A percentile compares a stretch with the other conserved stretches of the same genome.
phyloP scores from a whole-genome alignment of 352 stramenopile species.

The Pythium aquatile region DNA sequence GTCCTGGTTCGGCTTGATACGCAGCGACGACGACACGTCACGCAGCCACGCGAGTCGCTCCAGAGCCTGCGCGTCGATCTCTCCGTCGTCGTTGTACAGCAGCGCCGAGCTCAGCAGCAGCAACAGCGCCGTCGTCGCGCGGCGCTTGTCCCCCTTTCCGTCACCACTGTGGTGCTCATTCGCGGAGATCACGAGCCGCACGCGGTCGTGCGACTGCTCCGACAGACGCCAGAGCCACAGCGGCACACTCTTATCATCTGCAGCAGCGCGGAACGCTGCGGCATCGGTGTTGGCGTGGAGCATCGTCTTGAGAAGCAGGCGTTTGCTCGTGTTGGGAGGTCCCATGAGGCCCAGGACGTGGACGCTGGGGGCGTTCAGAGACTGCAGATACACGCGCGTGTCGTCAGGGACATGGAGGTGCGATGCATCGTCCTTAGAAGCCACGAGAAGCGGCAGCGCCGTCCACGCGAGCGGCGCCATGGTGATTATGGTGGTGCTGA shows the following conservation, averaged over 20 bases:
- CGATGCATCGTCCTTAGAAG: not conserved
- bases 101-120: slow-evolving; percentile 60
- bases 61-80: slow-evolving; percentile 44
- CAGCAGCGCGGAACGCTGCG: slow-evolving; percentile 23
- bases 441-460: slow-evolving; percentile 36
- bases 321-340: slow-evolving; percentile 37
- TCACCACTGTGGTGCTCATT: slow-evolving; percentile 13
- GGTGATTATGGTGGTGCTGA: not conserved
- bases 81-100: slow-evolving; percentile 58
- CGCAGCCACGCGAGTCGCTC: slow-evolving; percentile 50
- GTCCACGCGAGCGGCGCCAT: slow-evolving; percentile 30
- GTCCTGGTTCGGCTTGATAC: slow-evolving; percentile 60
- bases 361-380: slow-evolving; percentile 18
- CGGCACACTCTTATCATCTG: slow-evolving; percentile 26
- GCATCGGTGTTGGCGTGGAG: slow-evolving; percentile 29
- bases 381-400: slow-evolving; percentile 29
- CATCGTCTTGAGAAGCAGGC: slow-evolving; percentile 47
- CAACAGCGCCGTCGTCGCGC: slow-evolving; percentile 32
- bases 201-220: not conserved
- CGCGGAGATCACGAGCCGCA: slow-evolving; percentile 21
- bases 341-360: slow-evolving; percentile 49
- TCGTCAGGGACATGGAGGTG: slow-evolving; percentile 23
- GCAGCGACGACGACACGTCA: slow-evolving; percentile 35
- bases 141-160: slow-evolving; percentile 13
- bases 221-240: slow-evolving; percentile 46